These are phyloP conservation scores for Arctium minus DNA, from an alignment of 129 eudicot genomes.

Conservation along the genomic window DNA sequence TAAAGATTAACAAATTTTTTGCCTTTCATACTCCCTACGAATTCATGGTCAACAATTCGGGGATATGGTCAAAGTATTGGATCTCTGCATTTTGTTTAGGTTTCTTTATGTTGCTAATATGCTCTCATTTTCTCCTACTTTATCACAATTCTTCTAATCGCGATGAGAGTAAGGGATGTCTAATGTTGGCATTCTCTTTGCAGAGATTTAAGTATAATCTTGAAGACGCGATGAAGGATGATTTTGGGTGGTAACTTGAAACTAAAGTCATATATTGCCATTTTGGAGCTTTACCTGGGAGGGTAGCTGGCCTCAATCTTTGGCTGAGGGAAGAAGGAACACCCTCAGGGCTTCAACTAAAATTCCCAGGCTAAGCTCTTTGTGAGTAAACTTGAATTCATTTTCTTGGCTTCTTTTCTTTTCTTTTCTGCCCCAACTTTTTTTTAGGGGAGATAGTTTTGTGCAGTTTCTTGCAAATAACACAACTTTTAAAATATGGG, in stretches of 20 bases:
- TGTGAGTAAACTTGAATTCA: background rate
- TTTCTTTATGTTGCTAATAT: background rate
- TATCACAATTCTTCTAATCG: background rate
- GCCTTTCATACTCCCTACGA: background rate
- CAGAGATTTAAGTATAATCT: constrained; percentile 29
- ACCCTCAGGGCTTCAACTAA: background rate
- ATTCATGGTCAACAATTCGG: background rate
- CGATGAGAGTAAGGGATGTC: background rate
- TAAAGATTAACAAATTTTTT: background rate
- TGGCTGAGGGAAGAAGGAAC: background rate
- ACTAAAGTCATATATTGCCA: background rate
- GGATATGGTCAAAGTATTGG: no score
- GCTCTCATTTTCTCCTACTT: background rate
- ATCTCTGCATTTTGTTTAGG: no score
- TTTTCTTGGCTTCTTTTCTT: background rate
- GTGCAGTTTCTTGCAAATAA: background rate
- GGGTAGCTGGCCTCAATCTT: background rate
- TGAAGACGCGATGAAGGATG: constrained; percentile 28
- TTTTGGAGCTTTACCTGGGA: background rate
- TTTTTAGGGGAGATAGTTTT: background rate
- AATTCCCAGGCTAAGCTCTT: background rate
- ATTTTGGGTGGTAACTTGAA: constrained; percentile 20
- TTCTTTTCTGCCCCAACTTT: background rate
- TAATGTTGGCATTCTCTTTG: background rate
- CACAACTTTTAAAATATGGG: background rate